Evolutionary conservation across 2,329 filamentous ascomycete species (phyloP), one percentile per base, ranked within the genome.

Genomic region (Blastomyces emzantsi): DNA sequence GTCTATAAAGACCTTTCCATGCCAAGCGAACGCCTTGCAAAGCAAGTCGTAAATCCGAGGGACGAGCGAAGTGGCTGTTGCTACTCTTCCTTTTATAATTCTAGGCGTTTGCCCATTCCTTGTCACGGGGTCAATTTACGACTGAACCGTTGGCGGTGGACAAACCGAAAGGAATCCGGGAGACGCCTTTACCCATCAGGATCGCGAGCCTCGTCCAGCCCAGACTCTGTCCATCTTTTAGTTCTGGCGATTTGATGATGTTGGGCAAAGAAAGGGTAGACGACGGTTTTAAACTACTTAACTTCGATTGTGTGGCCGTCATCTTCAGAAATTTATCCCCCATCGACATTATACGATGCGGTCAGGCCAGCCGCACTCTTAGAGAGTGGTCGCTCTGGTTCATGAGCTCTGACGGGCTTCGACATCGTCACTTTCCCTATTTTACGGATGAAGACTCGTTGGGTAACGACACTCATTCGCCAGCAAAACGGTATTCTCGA

Each of bases 321-420:
- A 28, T 58, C n/a, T 58, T 58, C 33, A 41, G 36, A 1, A n/a
- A 45, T 19, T 36, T 58, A 4, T 28, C 56, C 15, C 56, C 56
- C 28, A 58, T 43, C 17, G 56, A 58, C 8, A n/a, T 58, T 28
- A 11, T 45, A n/a, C 56, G 19, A n/a, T 58, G 56, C 56, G 3
- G 28, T 3, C 36, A 41, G 15, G 36, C 33, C 36, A 58, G 36
- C 39, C 33, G 36, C 11, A 17, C 33, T 8, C 39, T 58, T 4
- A 58, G 56, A 36, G 33, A 43, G 39, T 58, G 56, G 56, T 25
- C 56, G 7, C 39, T 36, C 28, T 59, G 19, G 17, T 59, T 59
- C 9, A 59, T 59, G 41, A 43, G 13, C 56, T 17, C n/a, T 9
- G 56, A 59, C 13, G 56, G 56, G 17, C 39, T 59, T n/a, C 9